Conservation (phyloP, 1,139 yeast genomes). For the Scheffersomyces insectosa region DNA sequence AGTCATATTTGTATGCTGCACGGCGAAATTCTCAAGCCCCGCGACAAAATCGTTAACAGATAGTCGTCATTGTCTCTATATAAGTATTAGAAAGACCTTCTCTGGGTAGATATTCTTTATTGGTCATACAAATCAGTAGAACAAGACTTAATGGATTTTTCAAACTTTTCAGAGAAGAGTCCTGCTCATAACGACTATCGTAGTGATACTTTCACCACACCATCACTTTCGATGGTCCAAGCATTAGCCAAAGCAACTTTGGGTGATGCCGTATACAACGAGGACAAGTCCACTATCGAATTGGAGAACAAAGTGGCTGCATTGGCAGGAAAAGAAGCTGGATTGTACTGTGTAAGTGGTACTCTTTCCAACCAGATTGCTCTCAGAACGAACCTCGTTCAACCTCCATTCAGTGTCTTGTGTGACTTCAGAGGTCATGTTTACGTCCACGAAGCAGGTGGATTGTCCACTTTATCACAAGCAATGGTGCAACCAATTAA, state of each 20-base stretch:
- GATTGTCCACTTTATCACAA: slow-evolving; percentile 83
- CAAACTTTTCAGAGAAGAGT: slow-evolving; percentile 11
- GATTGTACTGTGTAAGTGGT: slow-evolving; percentile 83
- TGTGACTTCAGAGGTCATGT: slow-evolving; percentile 89
- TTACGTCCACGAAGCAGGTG: slow-evolving; percentile 84
- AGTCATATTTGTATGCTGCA: no score
- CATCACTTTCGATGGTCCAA: slow-evolving; percentile 40
- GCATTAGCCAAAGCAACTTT: slow-evolving; percentile 47
- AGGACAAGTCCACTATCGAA: slow-evolving; percentile 68
- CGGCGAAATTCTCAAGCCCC: no score
- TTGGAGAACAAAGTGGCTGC: slow-evolving; percentile 68
- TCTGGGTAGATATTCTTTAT: no score
- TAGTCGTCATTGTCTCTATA: no score
- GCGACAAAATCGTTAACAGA: no score
- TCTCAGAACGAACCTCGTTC: slow-evolving; percentile 70
- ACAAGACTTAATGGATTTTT: slow-evolving; percentile 6
- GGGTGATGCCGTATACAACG: slow-evolving; percentile 90
- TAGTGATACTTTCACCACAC: slow-evolving; percentile 50
- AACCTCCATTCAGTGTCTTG: slow-evolving; percentile 83
- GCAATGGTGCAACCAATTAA: slow-evolving; percentile 88
- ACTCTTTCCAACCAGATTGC: slow-evolving; percentile 91
- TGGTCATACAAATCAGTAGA: no score
- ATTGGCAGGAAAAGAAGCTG: slow-evolving; percentile 81
- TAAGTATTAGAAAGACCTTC: no score
- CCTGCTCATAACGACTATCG: slow-evolving; percentile 44